A percentile compares a stretch with the other conserved stretches of the same genome.
Evolutionary conservation across 129 eudicot genomes (phyloP).

Genomic region (Apium graveolens): DNA sequence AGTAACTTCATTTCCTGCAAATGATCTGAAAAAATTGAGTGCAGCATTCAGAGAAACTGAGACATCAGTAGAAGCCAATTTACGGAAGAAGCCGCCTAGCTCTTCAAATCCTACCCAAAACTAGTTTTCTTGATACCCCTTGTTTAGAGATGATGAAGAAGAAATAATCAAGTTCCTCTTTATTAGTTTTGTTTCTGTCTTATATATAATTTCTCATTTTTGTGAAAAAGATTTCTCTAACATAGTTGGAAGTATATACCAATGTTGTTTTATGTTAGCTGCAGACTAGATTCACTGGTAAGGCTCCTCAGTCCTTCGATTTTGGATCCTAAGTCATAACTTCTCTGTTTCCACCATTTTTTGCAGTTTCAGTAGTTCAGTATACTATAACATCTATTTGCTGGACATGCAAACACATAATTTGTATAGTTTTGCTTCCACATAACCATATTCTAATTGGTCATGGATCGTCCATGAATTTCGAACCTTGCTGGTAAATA

Average conservation of each 20-base stretch:
- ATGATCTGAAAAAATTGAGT: constrained; percentile 23
- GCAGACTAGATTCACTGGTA: background rate
- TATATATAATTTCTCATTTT: background rate
- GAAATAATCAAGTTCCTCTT: constrained; percentile 16
- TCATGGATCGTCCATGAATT: background rate
- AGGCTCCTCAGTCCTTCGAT: no score
- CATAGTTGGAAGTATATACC: background rate
- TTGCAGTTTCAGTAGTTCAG: constrained; percentile 11
- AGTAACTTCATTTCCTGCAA: constrained; percentile 18
- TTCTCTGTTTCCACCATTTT: constrained; percentile 11
- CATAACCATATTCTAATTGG: background rate
- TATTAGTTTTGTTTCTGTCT: constrained; percentile 9
- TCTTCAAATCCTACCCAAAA: constrained; percentile 66
- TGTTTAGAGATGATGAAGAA: constrained; percentile 28
- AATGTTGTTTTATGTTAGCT: background rate
- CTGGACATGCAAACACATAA: background rate
- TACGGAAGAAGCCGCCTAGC: constrained; percentile 51
- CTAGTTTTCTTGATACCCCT: constrained; percentile 11
- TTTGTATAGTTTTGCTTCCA: background rate
- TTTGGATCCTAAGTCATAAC: no score
- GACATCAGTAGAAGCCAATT: constrained; percentile 36
- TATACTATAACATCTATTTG: background rate
- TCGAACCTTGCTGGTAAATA: background rate
- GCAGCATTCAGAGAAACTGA: constrained; percentile 21
- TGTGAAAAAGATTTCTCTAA: background rate